Evolutionary conservation across 2,329 filamentous ascomycete species (phyloP), one percentile per base, ranked within the genome.

Genomic region (Neopestalotiopsis clavispora): DNA sequence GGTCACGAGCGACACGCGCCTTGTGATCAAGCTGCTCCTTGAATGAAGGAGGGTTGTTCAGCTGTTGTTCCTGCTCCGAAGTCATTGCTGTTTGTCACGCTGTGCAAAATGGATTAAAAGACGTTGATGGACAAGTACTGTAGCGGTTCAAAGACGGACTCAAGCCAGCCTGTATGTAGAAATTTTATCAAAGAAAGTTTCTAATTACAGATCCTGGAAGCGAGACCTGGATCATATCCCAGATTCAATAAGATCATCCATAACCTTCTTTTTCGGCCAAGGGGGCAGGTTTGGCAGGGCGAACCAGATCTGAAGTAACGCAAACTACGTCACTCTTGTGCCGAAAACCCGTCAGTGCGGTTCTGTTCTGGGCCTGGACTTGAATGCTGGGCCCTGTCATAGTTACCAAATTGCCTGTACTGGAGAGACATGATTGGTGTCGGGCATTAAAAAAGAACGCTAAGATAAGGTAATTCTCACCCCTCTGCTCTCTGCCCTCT

Each of bases 1-100:
- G 76, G 17, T 74, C 68, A 10, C 77, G 78, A 12, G 77, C 77
- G 49, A 80, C 78, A 14, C 75, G 69, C 2, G 84, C 84, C 14
- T 78, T 80, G 59, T 79, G 74, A 73, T 86, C 84, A 1, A 86
- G 80, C 72, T 82, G 78, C 42, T 81, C 71, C 75, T 86, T 86
- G 78, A 81, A 84, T 61, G 64, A 57, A 38, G 65, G 30, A 9
- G 52, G 7, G 32, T 67, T 20, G 30, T 59, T 42, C 45, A 32
- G 49, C 14, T n/a, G 34, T 12, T 66, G 45, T 45, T 66, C 5
- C 20, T 66, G 45, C 63, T 66, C 5, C 7, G 59, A 61, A 23
- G 30, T 12, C 57, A 59, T 59, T 23, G 57, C 57, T 28, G 23
- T 59, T 4, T n/a, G 14, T 23, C 13, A 30, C 6, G 23, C 17